These are phyloP conservation scores for Moniliophthora roreri DNA, from an alignment of 1,284 basidiomycete species.

Conservation along the genomic window DNA sequence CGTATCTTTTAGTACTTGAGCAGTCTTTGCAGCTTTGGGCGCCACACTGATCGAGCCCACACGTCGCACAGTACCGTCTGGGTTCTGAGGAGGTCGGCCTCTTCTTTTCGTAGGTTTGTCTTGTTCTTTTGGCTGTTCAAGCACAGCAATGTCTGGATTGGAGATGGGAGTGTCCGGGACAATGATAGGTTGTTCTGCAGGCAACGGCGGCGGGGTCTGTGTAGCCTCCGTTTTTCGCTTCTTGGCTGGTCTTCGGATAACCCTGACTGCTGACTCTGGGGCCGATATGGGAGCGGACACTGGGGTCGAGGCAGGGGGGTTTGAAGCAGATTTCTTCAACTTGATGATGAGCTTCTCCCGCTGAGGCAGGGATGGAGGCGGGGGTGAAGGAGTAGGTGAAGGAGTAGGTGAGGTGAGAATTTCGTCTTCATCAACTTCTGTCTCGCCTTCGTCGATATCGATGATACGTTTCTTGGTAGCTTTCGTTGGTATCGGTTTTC, in stretches of 20 bases:
- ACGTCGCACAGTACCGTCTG: not conserved
- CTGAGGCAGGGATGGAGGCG: slow-evolving; percentile 14
- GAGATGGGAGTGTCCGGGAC: slow-evolving; percentile 21
- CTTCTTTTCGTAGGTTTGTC: not conserved
- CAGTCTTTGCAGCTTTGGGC: no score
- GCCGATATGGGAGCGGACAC: slow-evolving; percentile 10
- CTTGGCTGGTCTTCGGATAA: slow-evolving; percentile 8
- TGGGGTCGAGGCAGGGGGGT: slow-evolving; percentile 12
- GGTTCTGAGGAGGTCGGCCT: not conserved
- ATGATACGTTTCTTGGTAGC: not conserved
- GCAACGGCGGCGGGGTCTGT: not conserved
- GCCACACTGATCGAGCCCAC: no score
- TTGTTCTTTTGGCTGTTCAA: not conserved
- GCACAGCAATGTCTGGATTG: slow-evolving; percentile 21
- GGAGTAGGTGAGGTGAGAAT: not conserved
- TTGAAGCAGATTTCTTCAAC: slow-evolving; percentile 24
- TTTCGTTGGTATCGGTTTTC: not conserved
- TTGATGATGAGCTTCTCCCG: slow-evolving; percentile 36
- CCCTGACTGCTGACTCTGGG: not conserved
- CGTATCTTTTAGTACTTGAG: no score
- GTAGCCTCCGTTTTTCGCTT: slow-evolving; percentile 17
- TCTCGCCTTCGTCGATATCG: slow-evolving; percentile 4
- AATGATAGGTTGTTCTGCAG: not conserved
- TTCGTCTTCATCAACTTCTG: slow-evolving; percentile 10
- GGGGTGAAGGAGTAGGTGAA: not conserved